phyloP scores from a whole-genome alignment of 768 basidiomycete species.

The Kwoniella heveanensis region DNA sequence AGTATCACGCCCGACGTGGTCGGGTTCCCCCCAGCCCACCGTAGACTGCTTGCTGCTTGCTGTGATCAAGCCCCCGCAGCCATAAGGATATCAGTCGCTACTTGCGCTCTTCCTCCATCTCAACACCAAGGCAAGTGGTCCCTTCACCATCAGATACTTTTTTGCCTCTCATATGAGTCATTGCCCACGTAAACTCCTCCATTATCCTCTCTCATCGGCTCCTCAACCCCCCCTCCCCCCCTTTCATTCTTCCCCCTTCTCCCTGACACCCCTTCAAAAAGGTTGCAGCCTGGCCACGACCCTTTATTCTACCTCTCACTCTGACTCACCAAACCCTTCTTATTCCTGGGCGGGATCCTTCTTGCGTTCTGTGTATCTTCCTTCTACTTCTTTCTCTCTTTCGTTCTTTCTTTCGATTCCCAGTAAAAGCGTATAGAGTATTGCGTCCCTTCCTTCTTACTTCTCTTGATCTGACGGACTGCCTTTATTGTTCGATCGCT shows the following conservation, averaged over 20 bases:
- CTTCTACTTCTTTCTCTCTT: background rate
- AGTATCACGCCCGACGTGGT: conserved; percentile 6
- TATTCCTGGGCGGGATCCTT: background rate
- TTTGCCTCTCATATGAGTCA: no score
- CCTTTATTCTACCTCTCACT: no score
- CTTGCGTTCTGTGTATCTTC: background rate
- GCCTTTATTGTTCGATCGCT: background rate
- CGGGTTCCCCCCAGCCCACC: conserved; percentile 4
- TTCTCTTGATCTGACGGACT: background rate
- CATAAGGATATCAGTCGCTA: no score
- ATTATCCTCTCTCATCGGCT: conserved; percentile 8
- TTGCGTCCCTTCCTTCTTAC: background rate
- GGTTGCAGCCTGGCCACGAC: background rate
- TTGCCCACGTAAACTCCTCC: no score
- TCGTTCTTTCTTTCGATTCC: background rate
- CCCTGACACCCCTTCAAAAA: background rate
- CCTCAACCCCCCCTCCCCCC: no score
- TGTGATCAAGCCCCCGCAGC: background rate
- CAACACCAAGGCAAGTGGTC: no score
- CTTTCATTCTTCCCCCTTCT: background rate
- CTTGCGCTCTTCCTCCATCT: no score
- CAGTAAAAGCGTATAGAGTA: background rate
- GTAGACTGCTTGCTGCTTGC: background rate
- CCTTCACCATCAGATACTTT: no score
- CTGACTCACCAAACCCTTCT: background rate